A percentile compares a stretch with the other conserved stretches of the same genome.
phyloP scores from a whole-genome alignment of 495 filamentous ascomycete species.

The Penicillium taxi region DNA sequence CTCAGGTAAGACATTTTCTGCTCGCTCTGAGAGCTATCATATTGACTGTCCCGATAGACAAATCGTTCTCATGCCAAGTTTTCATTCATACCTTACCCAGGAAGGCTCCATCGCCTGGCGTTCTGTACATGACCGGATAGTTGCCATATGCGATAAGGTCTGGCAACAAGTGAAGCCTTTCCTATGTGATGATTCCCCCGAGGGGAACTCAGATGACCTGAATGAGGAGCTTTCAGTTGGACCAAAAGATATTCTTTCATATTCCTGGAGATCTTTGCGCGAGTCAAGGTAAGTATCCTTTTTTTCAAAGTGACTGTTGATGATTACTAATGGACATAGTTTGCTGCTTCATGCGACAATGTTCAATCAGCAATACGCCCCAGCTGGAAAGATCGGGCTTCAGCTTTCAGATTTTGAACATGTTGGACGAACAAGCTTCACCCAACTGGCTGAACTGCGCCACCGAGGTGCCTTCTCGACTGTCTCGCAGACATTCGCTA shows the following conservation, averaged over 20 bases:
- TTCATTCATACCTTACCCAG: slow-evolving; percentile 24
- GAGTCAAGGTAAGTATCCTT: slow-evolving; percentile 63
- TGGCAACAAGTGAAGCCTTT: slow-evolving; percentile 69
- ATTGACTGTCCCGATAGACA: slow-evolving; percentile 31
- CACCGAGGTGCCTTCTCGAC: slow-evolving; percentile 93
- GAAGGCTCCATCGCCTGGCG: slow-evolving; percentile 22
- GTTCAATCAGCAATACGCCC: slow-evolving; percentile 31
- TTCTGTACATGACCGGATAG: slow-evolving; percentile 47
- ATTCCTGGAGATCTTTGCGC: slow-evolving; percentile 85
- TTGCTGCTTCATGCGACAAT: slow-evolving; percentile 41
- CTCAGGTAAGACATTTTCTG: slow-evolving; percentile 40
- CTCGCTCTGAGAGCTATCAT: background rate
- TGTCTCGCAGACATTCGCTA: slow-evolving; percentile 77
- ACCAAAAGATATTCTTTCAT: slow-evolving; percentile 84
- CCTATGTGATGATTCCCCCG: slow-evolving; percentile 85
- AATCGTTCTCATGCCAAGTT: slow-evolving; percentile 32
- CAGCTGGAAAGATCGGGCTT: slow-evolving; percentile 23
- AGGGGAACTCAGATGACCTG: slow-evolving; percentile 73
- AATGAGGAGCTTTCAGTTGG: slow-evolving; percentile 56
- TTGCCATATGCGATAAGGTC: slow-evolving; percentile 50
- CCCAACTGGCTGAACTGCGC: slow-evolving; percentile 71
- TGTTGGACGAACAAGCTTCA: slow-evolving; percentile 66
- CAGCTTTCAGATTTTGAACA: slow-evolving; percentile 33
- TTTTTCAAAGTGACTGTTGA: background rate
- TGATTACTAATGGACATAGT: slow-evolving; percentile 42